Evolutionary conservation across 2,329 filamentous ascomycete species (phyloP), one percentile per base, ranked within the genome.

Genomic region (Clarireedia paspali): DNA sequence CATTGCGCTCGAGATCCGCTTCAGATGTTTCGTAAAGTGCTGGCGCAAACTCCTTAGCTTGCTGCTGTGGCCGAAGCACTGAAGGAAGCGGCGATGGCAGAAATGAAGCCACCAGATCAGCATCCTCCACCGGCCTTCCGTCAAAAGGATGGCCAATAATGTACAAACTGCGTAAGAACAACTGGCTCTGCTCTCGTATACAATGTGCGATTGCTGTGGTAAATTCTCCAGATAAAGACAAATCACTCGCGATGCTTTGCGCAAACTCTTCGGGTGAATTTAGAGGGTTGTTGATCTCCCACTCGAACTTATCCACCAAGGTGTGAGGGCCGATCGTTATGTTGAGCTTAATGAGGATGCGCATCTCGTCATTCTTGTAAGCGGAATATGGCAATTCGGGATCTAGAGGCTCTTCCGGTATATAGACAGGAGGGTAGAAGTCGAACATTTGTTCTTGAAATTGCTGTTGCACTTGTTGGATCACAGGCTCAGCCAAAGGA

Each of bases 311-410:
- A 67, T 99, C 94, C 38, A 96, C 87, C 26, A 99, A 77, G 0
- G 91, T 97, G 68, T 95, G 89, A 61, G 89, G 87, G 42, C 92
- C 94, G 67, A 99, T 96, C 6, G 94, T 97, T 67, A 99, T 96
- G 72, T 97, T 96, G 50, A 99, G 79, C 72, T 96, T 97, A 72
- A 99, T 84, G 45, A 95, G 75, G 63, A 99, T 88, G 50, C 94
- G 87, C 92, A 99, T 96, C 74, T 99, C 94, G 69, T 99, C 94
- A 68, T 99, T 96, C 73, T 97, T 97, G 76, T 96, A 96, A 6
- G 94, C 91, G 40, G 81, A 85, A 69, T 97, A 97, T 0, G 92
- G 91, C 12, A 95, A 77, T 67, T 94, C 87, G 1, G 91, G 88
- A 66, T 99, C 92, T 47, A 96, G 77, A 0, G 92, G 83, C 65